These are phyloP conservation scores for Candolleomyces efflorescens DNA, from an alignment of 768 basidiomycete species.

Conservation along the genomic window DNA sequence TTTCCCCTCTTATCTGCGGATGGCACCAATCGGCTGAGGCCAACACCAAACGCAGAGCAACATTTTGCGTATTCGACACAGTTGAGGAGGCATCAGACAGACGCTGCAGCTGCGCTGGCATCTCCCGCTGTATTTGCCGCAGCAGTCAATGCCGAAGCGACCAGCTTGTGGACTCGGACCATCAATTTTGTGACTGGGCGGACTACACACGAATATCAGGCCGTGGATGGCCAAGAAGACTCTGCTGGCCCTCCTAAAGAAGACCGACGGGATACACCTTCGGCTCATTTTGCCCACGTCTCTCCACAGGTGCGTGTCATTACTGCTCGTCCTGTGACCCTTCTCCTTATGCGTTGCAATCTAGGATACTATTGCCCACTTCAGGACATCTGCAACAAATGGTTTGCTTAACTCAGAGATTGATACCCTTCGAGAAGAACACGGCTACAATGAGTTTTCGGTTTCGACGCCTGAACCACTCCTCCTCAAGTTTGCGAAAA, in stretches of 20 bases:
- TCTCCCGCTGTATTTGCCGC: conserved; percentile 47
- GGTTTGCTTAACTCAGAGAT: conserved; percentile 67
- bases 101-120: conserved; percentile 37
- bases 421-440: conserved; percentile 53
- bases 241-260: conserved; percentile 26
- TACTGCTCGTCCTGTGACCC: conserved; percentile 4
- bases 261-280: conserved; percentile 48
- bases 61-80: conserved; percentile 87
- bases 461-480: conserved; percentile 78
- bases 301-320: conserved; percentile 53
- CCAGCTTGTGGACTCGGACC: conserved; percentile 46
- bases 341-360: neutral
- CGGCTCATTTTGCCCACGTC: conserved; percentile 63
- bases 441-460: conserved; percentile 94
- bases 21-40: conserved; percentile 45
- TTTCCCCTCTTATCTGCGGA: conserved; percentile 58
- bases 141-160: conserved; percentile 44
- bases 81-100: conserved; percentile 60
- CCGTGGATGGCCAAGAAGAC: conserved; percentile 36
- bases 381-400: conserved; percentile 54
- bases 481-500: conserved; percentile 87
- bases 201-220: conserved; percentile 24
- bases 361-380: conserved; percentile 73
- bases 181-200: conserved; percentile 37
- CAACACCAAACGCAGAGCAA: conserved; percentile 57